Percentiles rank a stretch among this genome's conserved stretches.
phyloP scores from a whole-genome alignment of 495 filamentous ascomycete genomes.

The Bacidia rubella region DNA sequence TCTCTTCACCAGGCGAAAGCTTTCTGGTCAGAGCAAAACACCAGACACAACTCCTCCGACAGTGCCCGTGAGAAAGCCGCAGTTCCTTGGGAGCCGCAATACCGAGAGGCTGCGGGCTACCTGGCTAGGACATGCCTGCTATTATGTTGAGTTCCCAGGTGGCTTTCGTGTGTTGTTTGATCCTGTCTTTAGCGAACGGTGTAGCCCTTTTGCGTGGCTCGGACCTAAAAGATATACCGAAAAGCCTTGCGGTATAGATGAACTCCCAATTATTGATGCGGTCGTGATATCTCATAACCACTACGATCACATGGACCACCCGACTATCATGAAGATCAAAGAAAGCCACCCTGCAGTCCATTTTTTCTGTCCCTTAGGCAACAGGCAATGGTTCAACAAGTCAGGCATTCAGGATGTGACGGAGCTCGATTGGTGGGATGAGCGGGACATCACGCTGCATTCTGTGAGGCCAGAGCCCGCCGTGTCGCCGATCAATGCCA shows the following conservation, averaged over 20 bases:
- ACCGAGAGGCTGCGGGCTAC: slow-evolving; percentile 64
- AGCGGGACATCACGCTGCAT: slow-evolving; percentile 54
- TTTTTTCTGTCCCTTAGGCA: slow-evolving; percentile 82
- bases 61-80: slow-evolving; percentile 53
- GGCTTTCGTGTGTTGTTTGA: slow-evolving; percentile 89
- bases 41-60: slow-evolving; percentile 54
- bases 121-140: slow-evolving; percentile 89
- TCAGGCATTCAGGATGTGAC: slow-evolving; percentile 60
- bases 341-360: slow-evolving; percentile 63
- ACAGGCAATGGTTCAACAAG: slow-evolving; percentile 68
- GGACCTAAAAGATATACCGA: slow-evolving; percentile 75
- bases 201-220: slow-evolving; percentile 57
- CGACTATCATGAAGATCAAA: slow-evolving; percentile 56
- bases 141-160: slow-evolving; percentile 79
- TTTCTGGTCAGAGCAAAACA: slow-evolving; percentile 43
- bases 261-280: slow-evolving; percentile 73
- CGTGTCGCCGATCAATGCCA: slow-evolving; percentile 8
- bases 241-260: slow-evolving; percentile 60
- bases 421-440: slow-evolving; percentile 95
- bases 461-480: slow-evolving; percentile 20
- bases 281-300: slow-evolving; percentile 89
- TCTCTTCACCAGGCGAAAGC: slow-evolving; percentile 34
- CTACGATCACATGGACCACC: slow-evolving; percentile 82
- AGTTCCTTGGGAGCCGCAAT: slow-evolving; percentile 49
- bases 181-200: slow-evolving; percentile 84